These are phyloP conservation scores for Mucor plumbeus DNA, from an alignment of 371 early-diverging fungal genomes.

Conservation along the genomic window DNA sequence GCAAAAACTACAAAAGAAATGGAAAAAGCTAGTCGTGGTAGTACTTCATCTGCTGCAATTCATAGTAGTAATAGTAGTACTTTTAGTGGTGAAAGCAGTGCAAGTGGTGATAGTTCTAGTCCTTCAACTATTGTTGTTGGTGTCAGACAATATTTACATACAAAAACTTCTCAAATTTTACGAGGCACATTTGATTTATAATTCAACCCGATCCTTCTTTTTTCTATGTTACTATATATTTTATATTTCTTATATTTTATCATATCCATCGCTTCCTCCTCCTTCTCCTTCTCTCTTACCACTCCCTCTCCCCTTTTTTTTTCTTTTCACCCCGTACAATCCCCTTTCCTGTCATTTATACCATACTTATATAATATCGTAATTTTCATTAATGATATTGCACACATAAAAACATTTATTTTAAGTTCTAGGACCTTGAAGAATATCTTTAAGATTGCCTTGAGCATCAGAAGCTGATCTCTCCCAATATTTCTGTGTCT, in stretches of 20 bases:
- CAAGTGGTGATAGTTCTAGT: constrained; percentile 11
- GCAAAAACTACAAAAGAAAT: constrained; percentile 51
- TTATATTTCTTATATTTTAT: neutral
- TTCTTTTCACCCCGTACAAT: neutral
- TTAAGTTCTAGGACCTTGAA: constrained; percentile 54
- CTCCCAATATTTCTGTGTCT: constrained; percentile 79
- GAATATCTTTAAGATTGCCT: constrained; percentile 70
- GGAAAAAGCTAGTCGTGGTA: constrained; percentile 26
- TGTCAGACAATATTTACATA: constrained; percentile 26
- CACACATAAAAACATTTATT: constrained; percentile 3
- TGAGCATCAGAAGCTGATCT: constrained; percentile 70
- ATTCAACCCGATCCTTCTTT: constrained; percentile 5
- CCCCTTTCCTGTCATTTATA: constrained; percentile 11
- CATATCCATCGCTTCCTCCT: neutral
- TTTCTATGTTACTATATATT: neutral
- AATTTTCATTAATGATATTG: neutral
- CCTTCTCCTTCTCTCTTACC: neutral
- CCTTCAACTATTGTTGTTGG: constrained; percentile 7
- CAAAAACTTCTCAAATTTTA: constrained; percentile 29
- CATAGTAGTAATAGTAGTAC: constrained; percentile 23
- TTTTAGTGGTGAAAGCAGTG: constrained; percentile 18
- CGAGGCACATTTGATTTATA: constrained; percentile 23
- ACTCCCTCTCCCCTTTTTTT: neutral
- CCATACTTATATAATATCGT: constrained; percentile 2
- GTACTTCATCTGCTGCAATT: neutral